Percentiles rank a stretch among this genome's conserved stretches.
phyloP scores from a whole-genome alignment of 257 asterid species.

The Knoxia roxburghii region DNA sequence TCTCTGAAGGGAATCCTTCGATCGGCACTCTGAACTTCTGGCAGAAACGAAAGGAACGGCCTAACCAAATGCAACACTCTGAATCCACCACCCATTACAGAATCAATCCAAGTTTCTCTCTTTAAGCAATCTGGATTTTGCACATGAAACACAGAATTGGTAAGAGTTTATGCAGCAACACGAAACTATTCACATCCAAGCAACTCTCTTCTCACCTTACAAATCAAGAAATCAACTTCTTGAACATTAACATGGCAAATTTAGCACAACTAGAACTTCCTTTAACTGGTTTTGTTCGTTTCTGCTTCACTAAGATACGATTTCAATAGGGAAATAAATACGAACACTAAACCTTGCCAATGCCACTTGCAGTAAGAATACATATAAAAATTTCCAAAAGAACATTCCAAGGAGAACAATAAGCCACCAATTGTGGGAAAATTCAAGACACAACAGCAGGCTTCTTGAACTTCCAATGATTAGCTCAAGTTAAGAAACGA shows the following conservation, averaged over 20 bases:
- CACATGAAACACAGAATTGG: background rate
- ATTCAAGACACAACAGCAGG: no score
- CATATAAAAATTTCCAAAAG: background rate
- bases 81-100: conserved; percentile 64
- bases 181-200: background rate
- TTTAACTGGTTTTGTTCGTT: background rate
- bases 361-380: background rate
- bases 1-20: conserved; percentile 61
- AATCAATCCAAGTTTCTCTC: background rate
- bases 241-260: background rate
- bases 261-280: background rate
- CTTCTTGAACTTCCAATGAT: background rate
- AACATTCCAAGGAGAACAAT: background rate
- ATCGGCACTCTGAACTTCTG: conserved; percentile 68
- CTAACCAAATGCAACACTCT: conserved; percentile 69
- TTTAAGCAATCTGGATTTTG: background rate
- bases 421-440: background rate
- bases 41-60: conserved; percentile 59
- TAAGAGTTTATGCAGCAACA: background rate
- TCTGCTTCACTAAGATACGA: background rate
- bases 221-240: background rate
- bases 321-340: background rate
- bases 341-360: background rate
- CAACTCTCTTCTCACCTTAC: background rate
- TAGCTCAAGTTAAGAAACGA: background rate